Percentiles rank a stretch among this genome's conserved stretches.
phyloP scores from a whole-genome alignment of 768 basidiomycete species.

The Mycena epipterygia region DNA sequence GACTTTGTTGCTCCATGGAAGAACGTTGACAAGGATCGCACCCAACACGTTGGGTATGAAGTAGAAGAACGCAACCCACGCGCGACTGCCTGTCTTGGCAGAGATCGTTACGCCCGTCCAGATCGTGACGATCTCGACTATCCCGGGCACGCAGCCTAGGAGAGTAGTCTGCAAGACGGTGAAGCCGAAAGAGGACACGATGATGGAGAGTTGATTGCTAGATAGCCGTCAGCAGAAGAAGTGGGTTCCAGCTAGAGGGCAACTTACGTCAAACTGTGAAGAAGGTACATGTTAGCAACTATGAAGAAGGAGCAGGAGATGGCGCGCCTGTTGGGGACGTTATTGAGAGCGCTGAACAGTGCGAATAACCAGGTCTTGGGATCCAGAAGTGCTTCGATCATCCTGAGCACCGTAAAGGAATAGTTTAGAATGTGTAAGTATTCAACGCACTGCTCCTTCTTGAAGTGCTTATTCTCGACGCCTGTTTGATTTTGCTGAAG shows the following conservation, averaged over 20 bases:
- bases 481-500: constrained; percentile 82
- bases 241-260: not conserved
- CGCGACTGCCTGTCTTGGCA: constrained; percentile 59
- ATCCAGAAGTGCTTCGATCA: constrained; percentile 66
- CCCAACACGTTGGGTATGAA: constrained; percentile 67
- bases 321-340: constrained; percentile 56
- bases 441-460: constrained; percentile 83
- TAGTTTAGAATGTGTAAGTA: constrained; percentile 65
- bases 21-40: constrained; percentile 58
- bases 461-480: constrained; percentile 86
- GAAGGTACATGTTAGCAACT: not conserved
- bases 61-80: constrained; percentile 61
- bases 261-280: not conserved
- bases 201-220: constrained; percentile 63
- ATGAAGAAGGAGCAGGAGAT: not conserved
- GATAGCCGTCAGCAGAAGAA: constrained; percentile 16
- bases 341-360: constrained; percentile 60
- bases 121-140: too few relatives aligned
- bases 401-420: constrained; percentile 61
- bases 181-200: constrained; percentile 67
- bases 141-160: constrained; percentile 62
- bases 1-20: constrained; percentile 66
- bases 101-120: constrained; percentile 65
- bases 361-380: too few relatives aligned
- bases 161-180: constrained; percentile 64